phyloP scores from a whole-genome alignment of 306 rosid species.

The Vigna hirtella region DNA sequence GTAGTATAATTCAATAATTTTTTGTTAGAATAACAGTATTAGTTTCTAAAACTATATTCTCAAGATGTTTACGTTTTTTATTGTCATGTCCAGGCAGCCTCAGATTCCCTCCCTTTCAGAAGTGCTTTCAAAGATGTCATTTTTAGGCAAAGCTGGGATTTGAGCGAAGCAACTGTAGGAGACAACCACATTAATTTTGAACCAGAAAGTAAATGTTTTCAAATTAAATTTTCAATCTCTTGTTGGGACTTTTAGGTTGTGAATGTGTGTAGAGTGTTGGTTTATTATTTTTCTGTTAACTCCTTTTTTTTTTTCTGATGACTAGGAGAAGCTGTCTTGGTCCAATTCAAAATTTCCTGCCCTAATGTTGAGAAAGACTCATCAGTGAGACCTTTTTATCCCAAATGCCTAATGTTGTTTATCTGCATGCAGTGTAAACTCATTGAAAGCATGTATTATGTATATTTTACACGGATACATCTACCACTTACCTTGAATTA shows the following conservation, averaged over 20 bases:
- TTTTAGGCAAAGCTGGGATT: slow-evolving; percentile 60
- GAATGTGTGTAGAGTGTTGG: slow-evolving; percentile 27
- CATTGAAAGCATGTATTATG: slow-evolving; percentile 8
- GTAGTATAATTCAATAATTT: slow-evolving; percentile 29
- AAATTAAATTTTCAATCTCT: slow-evolving; percentile 30
- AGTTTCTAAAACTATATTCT: slow-evolving; percentile 41
- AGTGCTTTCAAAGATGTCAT: slow-evolving; percentile 88
- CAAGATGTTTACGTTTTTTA: slow-evolving; percentile 31
- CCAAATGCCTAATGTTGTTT: slow-evolving; percentile 24
- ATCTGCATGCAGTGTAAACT: slow-evolving; percentile 37
- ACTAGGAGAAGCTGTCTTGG: slow-evolving; percentile 59
- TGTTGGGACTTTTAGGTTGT: slow-evolving; percentile 25
- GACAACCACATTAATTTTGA: slow-evolving; percentile 52
- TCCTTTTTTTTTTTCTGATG: slow-evolving; percentile 42
- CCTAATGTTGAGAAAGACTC: slow-evolving; percentile 77
- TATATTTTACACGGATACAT: slow-evolving; percentile 5
- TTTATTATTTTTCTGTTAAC: slow-evolving; percentile 39
- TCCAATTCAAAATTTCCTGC: slow-evolving; percentile 83
- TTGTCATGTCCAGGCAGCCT: slow-evolving; percentile 70
- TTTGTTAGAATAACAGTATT: slow-evolving; percentile 16
- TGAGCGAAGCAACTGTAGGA: slow-evolving; percentile 55
- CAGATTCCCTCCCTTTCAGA: slow-evolving; percentile 80
- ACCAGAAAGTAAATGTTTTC: slow-evolving; percentile 60
- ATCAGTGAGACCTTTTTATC: slow-evolving; percentile 61
- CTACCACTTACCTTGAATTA: slow-evolving; percentile 28